Base-by-base conservation (phyloP, 106 monocot genomes). In the Apostasia ramifera region DNA sequence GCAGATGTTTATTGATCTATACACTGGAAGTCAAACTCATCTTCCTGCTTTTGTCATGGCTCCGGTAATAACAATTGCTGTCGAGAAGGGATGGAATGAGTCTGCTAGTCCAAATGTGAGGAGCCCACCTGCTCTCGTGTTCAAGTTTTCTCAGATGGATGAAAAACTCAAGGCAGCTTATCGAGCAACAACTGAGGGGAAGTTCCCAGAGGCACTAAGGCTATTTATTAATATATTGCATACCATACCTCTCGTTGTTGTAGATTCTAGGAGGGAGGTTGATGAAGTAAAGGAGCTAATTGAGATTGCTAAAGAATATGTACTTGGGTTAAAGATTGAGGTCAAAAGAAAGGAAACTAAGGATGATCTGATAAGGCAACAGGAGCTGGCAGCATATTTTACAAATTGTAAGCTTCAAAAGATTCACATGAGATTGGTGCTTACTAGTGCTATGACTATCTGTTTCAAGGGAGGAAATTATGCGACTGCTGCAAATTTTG, bases 281-380 rank as follows among this genome's bases (percentile, higher is more conserved):
- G 94, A 94, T 81, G 90, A 94, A 70, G 82, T 94, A 15, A 90
- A 94, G 76, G 94, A 94, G 59, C 74, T 94, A 38, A 85, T 94
- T 49, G 87, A 82, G 63, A 90, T 90, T 53, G 84, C 70, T 1
- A 75, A 72, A 69, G 90, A 94, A 65, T 94, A 90, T 59, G 83
- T 90, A 2, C 72, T 94, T 47, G 94, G 94, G 15, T 76, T 94
- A 64, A 82, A 81, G 66, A 84, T 94, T 55, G 90, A 94, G 66
- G 68, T 87, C 12, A 83, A 83, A 55, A 84, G 86, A 58, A 90
- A 78, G 82, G 94, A 94, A 60, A 65, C 59, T 38, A 94, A 74
- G 68, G 90, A 94, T 47, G 66, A 84, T 70, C 9, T 66, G 3
- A 74, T 83, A n/a, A 66, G 78, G 11, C 90, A 94, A 62, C 86